Evolutionary conservation across 2,329 filamentous ascomycete genomes (phyloP).

Genomic region (Hypoxylon sp.): DNA sequence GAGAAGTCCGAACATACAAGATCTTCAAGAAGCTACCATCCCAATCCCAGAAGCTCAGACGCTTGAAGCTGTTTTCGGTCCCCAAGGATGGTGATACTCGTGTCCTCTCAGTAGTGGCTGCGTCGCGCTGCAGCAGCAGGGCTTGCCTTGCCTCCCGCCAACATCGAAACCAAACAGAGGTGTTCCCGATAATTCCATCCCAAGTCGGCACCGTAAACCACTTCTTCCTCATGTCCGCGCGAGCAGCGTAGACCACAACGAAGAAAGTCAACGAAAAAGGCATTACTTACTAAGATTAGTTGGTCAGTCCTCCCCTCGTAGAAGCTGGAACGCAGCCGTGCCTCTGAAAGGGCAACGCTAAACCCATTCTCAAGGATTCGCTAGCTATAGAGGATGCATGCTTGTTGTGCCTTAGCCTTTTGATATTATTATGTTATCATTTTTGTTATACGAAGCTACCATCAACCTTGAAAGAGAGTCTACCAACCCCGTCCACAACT

Average conservation of each 20-base stretch:
- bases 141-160: not conserved
- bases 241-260: slow-evolving; percentile 9
- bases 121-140: not conserved
- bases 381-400: not conserved
- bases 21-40: not conserved
- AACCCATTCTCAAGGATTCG: slow-evolving; percentile 11
- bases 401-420: not conserved
- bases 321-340: not conserved
- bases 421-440: not conserved
- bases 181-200: not conserved
- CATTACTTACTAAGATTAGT: slow-evolving; percentile 6
- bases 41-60: not conserved
- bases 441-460: not conserved
- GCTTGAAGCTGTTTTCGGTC: not conserved
- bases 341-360: slow-evolving; percentile 3
- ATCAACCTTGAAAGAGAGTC: not conserved
- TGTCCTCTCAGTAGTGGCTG: not conserved
- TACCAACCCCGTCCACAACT: not conserved
- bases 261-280: slow-evolving; percentile 1
- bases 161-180: not conserved
- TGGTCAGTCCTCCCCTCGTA: not conserved
- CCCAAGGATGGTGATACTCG: not conserved
- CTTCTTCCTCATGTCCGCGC: slow-evolving; percentile 11
- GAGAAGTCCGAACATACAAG: not conserved
- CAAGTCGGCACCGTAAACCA: too few species aligned